Base-by-base conservation (phyloP, 2,329 filamentous ascomycete species). In the Daldinia eschscholtzii region DNA sequence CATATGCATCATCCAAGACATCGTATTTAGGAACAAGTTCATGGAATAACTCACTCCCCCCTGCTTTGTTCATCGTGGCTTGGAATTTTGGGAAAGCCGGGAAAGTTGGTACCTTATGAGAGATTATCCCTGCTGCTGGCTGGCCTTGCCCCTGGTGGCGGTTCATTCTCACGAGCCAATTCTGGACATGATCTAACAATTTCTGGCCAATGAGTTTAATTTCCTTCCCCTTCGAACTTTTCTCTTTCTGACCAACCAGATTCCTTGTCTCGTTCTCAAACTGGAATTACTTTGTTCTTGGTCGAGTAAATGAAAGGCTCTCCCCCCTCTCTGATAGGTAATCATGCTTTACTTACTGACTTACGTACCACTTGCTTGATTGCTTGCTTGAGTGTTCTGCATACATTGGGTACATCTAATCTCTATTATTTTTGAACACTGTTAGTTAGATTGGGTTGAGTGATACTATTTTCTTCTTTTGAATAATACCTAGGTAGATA, bases 201-300 rank as follows among this genome's bases (percentile, higher is more conserved):
- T 68, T 68, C 44, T 60, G 28, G 30, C 68, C 68, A 71, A 71
- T 71, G 62, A 55, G 23, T 39, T 12, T n/a, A 48, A 46, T 52
- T 60, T 42, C 44, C 23, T 64, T 35, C 6, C 33, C 48, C 57
- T 62, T 62, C 37, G 33, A 35, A 39, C 33, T 65, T 50, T 71
- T 44, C 44, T 53, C 60, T 66, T 66, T 68, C 41, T 18, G 55
- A 52, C 65, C 65, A 69, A 71, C 63, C 65, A 69, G 23, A 66
- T 67, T 60, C 63, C 23, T 50, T 26, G 41, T 42, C 20, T 13
- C 30, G 60, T 61, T 65, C 62, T 66, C n/a, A 41, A 60, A 28
- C 63, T 58, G 59, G 60, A 65, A 20, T 69, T 63, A 61, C 59
- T 68, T 66, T 59, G 46, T 66, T 61, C 65, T 48, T 64, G 66